These are phyloP conservation scores for Tetragonia tetragonoides DNA, from an alignment of 148 eudicot genomes.

Conservation along the genomic window DNA sequence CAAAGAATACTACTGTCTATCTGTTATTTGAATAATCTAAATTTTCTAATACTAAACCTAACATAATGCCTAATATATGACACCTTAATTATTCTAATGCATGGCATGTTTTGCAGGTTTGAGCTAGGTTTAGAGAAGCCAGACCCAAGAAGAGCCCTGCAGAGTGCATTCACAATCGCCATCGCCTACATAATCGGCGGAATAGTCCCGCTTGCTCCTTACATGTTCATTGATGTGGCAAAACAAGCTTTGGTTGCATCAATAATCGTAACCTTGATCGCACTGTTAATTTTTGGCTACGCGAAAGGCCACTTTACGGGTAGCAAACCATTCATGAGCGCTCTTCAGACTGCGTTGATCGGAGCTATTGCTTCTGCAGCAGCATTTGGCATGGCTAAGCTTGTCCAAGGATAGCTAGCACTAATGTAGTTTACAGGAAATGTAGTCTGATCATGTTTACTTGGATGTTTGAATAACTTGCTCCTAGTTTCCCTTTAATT, in stretches of 20 bases:
- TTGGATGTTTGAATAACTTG: neutral
- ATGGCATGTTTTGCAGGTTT: slow-evolving; percentile 47
- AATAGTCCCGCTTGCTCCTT: slow-evolving; percentile 68
- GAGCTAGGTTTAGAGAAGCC: slow-evolving; percentile 97
- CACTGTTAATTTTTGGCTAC: slow-evolving; percentile 76
- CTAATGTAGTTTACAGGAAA: neutral
- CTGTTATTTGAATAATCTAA: neutral
- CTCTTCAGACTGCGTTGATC: slow-evolving; percentile 75
- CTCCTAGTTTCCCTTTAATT: neutral
- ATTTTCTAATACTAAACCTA: neutral
- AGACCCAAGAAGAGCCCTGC: slow-evolving; percentile 83
- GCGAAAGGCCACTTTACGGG: slow-evolving; percentile 84
- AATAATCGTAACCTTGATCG: slow-evolving; percentile 54
- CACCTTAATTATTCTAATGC: neutral
- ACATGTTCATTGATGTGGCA: slow-evolving; percentile 69
- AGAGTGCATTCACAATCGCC: slow-evolving; percentile 85
- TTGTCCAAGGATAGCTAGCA: slow-evolving; percentile 43
- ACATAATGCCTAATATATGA: neutral
- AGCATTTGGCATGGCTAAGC: slow-evolving; percentile 91
- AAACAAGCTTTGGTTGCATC: slow-evolving; percentile 63
- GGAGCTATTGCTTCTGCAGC: slow-evolving; percentile 97
- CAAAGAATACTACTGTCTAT: too few species aligned
- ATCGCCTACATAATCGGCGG: slow-evolving; percentile 82
- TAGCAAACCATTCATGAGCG: slow-evolving; percentile 56
- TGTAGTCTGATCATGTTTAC: neutral